Evolutionary conservation across 2,329 filamentous ascomycete species (phyloP), one percentile per base, ranked within the genome.

Genomic region (Dryadomyces quercivorus): DNA sequence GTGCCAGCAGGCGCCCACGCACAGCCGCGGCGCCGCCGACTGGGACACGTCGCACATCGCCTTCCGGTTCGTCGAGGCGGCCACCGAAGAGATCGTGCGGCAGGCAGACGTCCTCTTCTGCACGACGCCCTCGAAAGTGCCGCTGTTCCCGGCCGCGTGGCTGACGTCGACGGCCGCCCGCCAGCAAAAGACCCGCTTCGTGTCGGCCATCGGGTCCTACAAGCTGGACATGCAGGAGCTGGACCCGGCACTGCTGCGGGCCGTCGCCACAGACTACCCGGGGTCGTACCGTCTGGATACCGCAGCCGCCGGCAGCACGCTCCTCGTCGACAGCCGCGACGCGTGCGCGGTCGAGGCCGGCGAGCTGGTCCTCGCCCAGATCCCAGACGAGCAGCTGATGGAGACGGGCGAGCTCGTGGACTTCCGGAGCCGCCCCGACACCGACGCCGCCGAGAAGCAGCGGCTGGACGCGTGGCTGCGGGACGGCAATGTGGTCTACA

Each of bases 401-500:
- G 75, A 73, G 1, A 61, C 78, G 0, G 75, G 81, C 1, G 86
- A 92, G 62, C 74, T 95, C 47, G 62, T 62, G 8, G 64, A 68
- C 2, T 15, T 13, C 12, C 16, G 38, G 12, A 15, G 16, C 12
- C 82, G 84, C 72, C 72, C 74, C 0, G 72, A 75, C 59, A 69
- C 72, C n/a, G 67, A 74, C 52, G 64, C 69, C 15, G 59, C 64
- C 12, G 65, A 31, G 9, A 15, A 48, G 21, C 13, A 63, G 1
- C 55, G 59, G 5, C 59, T 59, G 20, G 18, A 26, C 2, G 36
- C 20, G 12, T 86, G 82, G 81, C 62, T 85, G 51, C 72, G 77
- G 57, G 72, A 70, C 49, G 84, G 83, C 0, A 82, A 85, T 63
- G 77, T 86, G 0, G 78, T 87, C 38, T 86, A 83, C 63, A 86